These are phyloP conservation scores for Cladosporium sp. DNA, from an alignment of 2,329 filamentous ascomycete species.

Conservation along the genomic window DNA sequence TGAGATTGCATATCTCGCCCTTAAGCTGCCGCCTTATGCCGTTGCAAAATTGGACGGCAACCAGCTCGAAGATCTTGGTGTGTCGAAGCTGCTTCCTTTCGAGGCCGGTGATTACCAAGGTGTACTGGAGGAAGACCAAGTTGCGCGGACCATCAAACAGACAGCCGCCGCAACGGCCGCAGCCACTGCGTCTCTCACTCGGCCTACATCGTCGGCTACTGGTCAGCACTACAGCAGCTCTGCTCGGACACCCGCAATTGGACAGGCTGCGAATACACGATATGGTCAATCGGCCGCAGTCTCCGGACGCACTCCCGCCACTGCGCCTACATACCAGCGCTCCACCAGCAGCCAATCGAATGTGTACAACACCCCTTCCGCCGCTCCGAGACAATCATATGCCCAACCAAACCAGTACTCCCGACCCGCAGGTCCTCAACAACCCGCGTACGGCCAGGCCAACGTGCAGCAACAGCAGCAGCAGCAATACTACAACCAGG, in stretches of 20 bases:
- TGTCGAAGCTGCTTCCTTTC: constrained; percentile 71
- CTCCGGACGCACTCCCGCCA: constrained; percentile 20
- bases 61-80: constrained; percentile 73
- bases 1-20: constrained; percentile 67
- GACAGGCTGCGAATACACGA: constrained; percentile 29
- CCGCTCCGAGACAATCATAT: constrained; percentile 18
- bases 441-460: constrained; percentile 20
- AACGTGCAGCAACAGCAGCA: constrained; percentile 20
- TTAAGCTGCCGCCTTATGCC: constrained; percentile 72
- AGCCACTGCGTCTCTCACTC: constrained; percentile 24
- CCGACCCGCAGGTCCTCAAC: constrained; percentile 17
- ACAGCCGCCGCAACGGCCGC: constrained; percentile 29
- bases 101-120: constrained; percentile 68
- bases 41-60: constrained; percentile 82
- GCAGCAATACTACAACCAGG: constrained; percentile 22
- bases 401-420: constrained; percentile 24
- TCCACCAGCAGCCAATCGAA: constrained; percentile 21
- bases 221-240: constrained; percentile 30
- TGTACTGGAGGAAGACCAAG: constrained; percentile 76
- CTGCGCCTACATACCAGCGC: constrained; percentile 23
- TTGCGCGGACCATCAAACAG: constrained; percentile 37
- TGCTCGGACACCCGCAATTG: constrained; percentile 30
- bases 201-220: constrained; percentile 23
- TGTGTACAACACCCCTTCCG: constrained; percentile 23
- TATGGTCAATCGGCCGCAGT: constrained; percentile 26